Conservation (phyloP, 768 basidiomycete genomes). For the Lactarius tabidus region DNA sequence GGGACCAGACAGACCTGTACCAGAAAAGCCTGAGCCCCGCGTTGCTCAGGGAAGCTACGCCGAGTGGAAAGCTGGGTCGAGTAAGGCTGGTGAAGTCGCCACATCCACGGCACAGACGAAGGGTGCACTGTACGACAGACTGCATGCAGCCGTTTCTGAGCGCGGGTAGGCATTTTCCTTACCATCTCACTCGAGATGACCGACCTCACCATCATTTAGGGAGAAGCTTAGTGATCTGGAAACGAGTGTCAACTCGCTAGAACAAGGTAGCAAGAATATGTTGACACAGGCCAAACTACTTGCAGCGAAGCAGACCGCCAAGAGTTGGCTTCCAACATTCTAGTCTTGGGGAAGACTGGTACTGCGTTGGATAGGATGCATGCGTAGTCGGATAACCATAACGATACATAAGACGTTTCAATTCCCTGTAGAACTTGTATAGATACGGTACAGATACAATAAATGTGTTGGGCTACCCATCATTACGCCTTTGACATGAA, state of each 20-base stretch:
- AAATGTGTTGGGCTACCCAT: constrained; percentile 5
- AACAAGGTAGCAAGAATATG: constrained; percentile 64
- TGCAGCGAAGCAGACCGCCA: constrained; percentile 58
- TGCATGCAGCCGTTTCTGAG: constrained; percentile 50
- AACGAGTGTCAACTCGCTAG: constrained; percentile 59
- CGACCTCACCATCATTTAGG: constrained; percentile 33
- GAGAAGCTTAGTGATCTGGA: constrained; percentile 59
- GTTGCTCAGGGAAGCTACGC: constrained; percentile 5
- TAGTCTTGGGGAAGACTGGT: background rate
- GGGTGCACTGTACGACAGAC: constrained; percentile 31
- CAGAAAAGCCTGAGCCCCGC: constrained; percentile 31
- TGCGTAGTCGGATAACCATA: background rate
- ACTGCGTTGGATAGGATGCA: background rate
- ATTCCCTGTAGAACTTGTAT: constrained; percentile 1
- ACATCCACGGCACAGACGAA: constrained; percentile 27
- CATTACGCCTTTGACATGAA: constrained; percentile 32
- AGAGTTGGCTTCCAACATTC: constrained; percentile 62
- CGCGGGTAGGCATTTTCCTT: constrained; percentile 47
- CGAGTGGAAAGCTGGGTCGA: constrained; percentile 17
- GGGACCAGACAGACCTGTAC: constrained; percentile 58
- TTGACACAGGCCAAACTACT: constrained; percentile 61
- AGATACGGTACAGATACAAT: constrained; percentile 12
- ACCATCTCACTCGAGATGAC: background rate
- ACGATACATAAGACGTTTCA: constrained; percentile 1
- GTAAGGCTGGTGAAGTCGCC: constrained; percentile 23